Conservation (phyloP, 495 filamentous ascomycete species). For the Penicillium robsamsonii region DNA sequence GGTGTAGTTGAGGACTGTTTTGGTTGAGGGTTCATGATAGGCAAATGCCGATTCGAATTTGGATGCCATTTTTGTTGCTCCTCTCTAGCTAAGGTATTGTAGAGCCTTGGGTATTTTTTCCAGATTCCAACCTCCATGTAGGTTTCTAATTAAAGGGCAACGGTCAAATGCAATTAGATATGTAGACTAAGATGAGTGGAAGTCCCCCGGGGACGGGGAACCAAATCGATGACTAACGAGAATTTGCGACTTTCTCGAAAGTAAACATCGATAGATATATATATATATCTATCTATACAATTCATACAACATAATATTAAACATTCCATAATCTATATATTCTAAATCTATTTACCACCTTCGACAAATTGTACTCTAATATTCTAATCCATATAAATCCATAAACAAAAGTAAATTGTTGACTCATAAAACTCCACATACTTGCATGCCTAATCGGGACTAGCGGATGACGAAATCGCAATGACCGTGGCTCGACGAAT, state of each 20-base stretch:
- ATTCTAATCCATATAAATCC: too few species aligned
- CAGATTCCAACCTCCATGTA: not conserved
- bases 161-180: not conserved
- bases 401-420: not conserved
- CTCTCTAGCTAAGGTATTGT: not conserved
- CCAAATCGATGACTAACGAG: not conserved
- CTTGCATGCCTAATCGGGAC: constrained; percentile 4
- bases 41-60: constrained; percentile 34
- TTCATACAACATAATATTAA: too few species aligned
- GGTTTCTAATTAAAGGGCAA: not conserved
- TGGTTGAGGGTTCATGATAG: constrained; percentile 61
- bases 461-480: constrained; percentile 37
- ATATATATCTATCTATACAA: too few species aligned
- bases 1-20: constrained; percentile 56
- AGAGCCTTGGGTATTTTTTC: not conserved
- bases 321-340: too few species aligned
- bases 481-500: constrained; percentile 22
- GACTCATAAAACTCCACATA: constrained; percentile 9
- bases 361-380: too few species aligned
- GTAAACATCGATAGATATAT: not conserved
- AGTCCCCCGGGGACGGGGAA: too few species aligned
- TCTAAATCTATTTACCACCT: not conserved
- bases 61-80: not conserved
- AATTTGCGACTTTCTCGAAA: not conserved
- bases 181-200: not conserved